These are phyloP conservation scores for Kwoniella sp. DNA, from an alignment of 768 basidiomycete species.

Conservation along the genomic window DNA sequence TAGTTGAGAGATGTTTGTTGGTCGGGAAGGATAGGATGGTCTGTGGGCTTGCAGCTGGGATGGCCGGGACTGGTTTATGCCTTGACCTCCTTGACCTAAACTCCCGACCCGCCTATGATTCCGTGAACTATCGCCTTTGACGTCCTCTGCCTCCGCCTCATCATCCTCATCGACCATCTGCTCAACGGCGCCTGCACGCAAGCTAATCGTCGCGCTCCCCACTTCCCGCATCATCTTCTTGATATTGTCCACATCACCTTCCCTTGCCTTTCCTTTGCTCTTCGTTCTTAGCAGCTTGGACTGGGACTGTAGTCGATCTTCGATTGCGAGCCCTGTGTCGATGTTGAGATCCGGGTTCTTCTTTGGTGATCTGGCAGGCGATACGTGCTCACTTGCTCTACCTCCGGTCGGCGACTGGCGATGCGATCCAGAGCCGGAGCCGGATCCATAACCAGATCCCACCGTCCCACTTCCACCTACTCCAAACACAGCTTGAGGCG, in stretches of 20 bases:
- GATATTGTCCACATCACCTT: constrained; percentile 15
- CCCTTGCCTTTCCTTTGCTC: constrained; percentile 23
- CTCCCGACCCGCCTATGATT: neutral
- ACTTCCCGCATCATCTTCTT: constrained; percentile 24
- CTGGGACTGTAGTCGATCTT: neutral
- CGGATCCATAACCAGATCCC: neutral
- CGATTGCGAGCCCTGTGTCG: neutral
- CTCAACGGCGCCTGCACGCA: constrained; percentile 36
- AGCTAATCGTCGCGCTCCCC: constrained; percentile 44
- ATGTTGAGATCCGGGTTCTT: constrained; percentile 1
- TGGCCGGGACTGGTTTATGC: neutral
- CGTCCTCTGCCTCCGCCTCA: constrained; percentile 10
- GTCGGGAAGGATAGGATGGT: neutral
- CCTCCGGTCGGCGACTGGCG: neutral
- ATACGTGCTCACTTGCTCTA: neutral
- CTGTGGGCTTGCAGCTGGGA: neutral
- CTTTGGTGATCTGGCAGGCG: constrained; percentile 14
- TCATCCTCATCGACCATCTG: constrained; percentile 33
- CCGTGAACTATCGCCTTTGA: neutral
- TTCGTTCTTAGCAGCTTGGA: constrained; percentile 13
- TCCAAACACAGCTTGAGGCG: neutral
- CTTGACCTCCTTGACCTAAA: neutral
- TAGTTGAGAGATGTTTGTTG: neutral
- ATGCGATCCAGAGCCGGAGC: neutral
- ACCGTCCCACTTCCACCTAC: too few species aligned